These are phyloP conservation scores for Suillus tomentosus DNA, from an alignment of 768 basidiomycete genomes.

Conservation along the genomic window DNA sequence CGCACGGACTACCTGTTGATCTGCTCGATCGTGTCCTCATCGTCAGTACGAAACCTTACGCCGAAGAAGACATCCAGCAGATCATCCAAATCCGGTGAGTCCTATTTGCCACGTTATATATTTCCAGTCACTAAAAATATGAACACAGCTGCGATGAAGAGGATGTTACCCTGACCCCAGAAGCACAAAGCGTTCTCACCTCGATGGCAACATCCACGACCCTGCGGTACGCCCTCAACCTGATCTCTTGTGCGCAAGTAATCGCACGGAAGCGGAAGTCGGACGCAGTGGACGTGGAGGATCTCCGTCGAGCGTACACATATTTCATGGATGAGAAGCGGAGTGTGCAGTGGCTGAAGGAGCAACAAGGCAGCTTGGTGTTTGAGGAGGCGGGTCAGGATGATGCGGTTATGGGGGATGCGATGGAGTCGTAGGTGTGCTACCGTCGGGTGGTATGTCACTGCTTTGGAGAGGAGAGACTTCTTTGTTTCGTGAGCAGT, in stretches of 20 bases:
- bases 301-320: constrained; percentile 79
- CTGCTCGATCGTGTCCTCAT: constrained; percentile 94
- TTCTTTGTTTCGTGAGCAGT: background rate
- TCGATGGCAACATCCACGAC: constrained; percentile 90
- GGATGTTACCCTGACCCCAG: constrained; percentile 79
- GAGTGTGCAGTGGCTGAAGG: constrained; percentile 89
- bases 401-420: constrained; percentile 34
- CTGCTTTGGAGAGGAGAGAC: background rate
- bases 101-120: background rate
- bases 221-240: constrained; percentile 89
- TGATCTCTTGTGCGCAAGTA: constrained; percentile 91
- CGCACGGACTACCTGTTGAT: constrained; percentile 94
- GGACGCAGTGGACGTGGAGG: constrained; percentile 80
- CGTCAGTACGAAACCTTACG: constrained; percentile 89
- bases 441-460: no score
- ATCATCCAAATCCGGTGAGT: constrained; percentile 88
- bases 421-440: constrained; percentile 37
- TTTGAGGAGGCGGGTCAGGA: constrained; percentile 59
- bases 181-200: constrained; percentile 79
- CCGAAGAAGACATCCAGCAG: constrained; percentile 79
- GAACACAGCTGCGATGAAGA: constrained; percentile 83
- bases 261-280: constrained; percentile 82
- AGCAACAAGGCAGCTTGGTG: constrained; percentile 73
- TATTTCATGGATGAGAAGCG: constrained; percentile 95
- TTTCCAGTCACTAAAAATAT: constrained; percentile 11